Evolutionary conservation across 2,329 filamentous ascomycete genomes (phyloP).

Genomic region (Diplocarpon rosae): DNA sequence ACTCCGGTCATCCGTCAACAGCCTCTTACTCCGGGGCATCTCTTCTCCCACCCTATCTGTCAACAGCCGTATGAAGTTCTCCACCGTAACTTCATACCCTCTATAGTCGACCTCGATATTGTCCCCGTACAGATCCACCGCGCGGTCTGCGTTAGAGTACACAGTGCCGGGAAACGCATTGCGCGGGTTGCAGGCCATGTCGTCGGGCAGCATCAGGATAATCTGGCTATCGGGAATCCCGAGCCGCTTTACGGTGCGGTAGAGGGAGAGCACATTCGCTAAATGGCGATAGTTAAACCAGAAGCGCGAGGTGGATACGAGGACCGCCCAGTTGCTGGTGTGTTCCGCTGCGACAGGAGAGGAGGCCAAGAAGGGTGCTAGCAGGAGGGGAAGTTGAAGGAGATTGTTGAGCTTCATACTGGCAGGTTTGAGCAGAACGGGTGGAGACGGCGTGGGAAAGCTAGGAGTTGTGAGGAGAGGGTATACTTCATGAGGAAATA

Average conservation of each 20-base stretch:
- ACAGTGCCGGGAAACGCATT: constrained; percentile 97
- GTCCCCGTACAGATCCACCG: constrained; percentile 92
- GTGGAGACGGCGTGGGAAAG: too few species aligned
- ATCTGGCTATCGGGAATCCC: constrained; percentile 98
- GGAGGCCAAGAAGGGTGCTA: constrained; percentile 37
- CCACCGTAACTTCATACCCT: constrained; percentile 96
- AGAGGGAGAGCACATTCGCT: constrained; percentile 93
- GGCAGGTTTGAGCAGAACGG: neutral
- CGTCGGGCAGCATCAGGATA: constrained; percentile 98
- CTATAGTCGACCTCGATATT: constrained; percentile 99
- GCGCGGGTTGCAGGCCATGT: constrained; percentile 98
- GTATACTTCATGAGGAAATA: too few species aligned
- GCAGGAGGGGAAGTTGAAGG: constrained; percentile 31
- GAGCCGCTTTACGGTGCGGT: constrained; percentile 93
- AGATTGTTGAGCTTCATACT: constrained; percentile 41
- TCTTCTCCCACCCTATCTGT: constrained; percentile 91
- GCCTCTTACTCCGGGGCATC: constrained; percentile 85
- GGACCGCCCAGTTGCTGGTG: constrained; percentile 97
- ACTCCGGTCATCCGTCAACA: constrained; percentile 88
- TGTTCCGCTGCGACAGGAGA: constrained; percentile 49
- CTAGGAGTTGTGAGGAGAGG: too few species aligned
- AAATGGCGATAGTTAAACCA: constrained; percentile 99
- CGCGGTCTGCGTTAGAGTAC: constrained; percentile 95
- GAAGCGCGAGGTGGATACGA: constrained; percentile 97
- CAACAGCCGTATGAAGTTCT: constrained; percentile 93